Base-by-base conservation (phyloP, 352 stramenopile species). In the Albugo laibachii region DNA sequence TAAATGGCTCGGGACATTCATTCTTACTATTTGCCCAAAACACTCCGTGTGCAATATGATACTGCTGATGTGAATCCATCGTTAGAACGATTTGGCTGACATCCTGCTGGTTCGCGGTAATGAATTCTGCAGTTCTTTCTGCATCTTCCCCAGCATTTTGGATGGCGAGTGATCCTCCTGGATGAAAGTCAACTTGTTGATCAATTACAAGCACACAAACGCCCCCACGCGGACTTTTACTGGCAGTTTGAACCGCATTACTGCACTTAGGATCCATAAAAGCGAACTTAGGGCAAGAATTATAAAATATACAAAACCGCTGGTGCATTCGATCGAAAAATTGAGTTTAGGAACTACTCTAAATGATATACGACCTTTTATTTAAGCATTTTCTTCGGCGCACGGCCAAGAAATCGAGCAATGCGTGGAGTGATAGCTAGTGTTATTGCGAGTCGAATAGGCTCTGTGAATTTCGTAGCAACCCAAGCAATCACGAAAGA, bases 121-220 rank as follows among this genome's bases (percentile, higher is more conserved):
- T 95, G 46, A 97, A 80, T 14, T 45, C 50, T 5, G 87, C 68
- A 39, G 97, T 97, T 19, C 86, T 74, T 37, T 62, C 54, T 5
- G 92, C 84, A 63, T 98, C 92, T 8, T 82, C 66, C 44, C 85
- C 67, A 5, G 93, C 91, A 15, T 70, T 87, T n/a, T 85, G 73
- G 62, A 98, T 95, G n/a, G 83, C 91, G 6, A 98, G 80, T 34
- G 78, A 95, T 15, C 93, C 94, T 14, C 74, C 85, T 2, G 86
- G 82, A 63, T 98, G 93, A 65, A 98, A 98, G 56, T 97, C 91
- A 36, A 92, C 77, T 59, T 97, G 93, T 54, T 89, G 69, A 63
- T 98, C 94, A 42, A 98, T 94, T 48, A 98, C 69, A 18, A 98
- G 55, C 13, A 98, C 66, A 24, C 58, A 66, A 19, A 80, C 36